Percentiles rank a stretch among this genome's conserved stretches.
Evolutionary conservation across 1,284 basidiomycete genomes (phyloP).

Genomic region (Tilletia caries): DNA sequence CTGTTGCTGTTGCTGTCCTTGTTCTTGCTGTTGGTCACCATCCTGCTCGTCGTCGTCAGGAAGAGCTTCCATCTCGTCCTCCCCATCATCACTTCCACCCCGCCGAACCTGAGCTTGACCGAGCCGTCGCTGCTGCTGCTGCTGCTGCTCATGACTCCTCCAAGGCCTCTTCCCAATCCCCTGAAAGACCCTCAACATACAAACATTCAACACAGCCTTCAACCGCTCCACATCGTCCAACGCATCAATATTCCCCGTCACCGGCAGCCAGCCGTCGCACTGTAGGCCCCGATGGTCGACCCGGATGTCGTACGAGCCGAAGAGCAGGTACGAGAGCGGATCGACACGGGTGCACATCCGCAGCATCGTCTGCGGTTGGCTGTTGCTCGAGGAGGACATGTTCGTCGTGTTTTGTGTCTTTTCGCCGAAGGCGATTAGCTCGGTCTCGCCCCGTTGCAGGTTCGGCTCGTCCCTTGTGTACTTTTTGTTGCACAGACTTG

Average conservation of each 20-base stretch:
- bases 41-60: slow-evolving; percentile 3
- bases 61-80: slow-evolving; percentile 16
- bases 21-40: no score
- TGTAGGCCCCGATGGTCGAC: slow-evolving; percentile 58
- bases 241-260: slow-evolving; percentile 69
- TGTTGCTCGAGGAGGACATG: slow-evolving; percentile 48
- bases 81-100: slow-evolving; percentile 9
- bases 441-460: slow-evolving; percentile 60
- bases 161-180: slow-evolving; percentile 57
- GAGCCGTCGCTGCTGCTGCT: no score
- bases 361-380: slow-evolving; percentile 67
- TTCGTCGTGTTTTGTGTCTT: slow-evolving; percentile 73
- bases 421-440: slow-evolving; percentile 79
- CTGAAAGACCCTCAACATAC: slow-evolving; percentile 87
- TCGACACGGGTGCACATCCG: slow-evolving; percentile 68
- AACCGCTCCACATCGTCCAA: slow-evolving; percentile 81
- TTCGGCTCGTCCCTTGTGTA: slow-evolving; percentile 59
- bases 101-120: no score
- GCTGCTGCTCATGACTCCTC: background rate
- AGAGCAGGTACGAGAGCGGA: slow-evolving; percentile 84
- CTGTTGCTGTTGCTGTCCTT: no score
- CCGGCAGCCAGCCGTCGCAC: slow-evolving; percentile 87
- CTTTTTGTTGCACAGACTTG: slow-evolving; percentile 78
- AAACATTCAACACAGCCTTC: slow-evolving; percentile 75
- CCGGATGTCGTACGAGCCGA: slow-evolving; percentile 75